Percentiles rank a stretch among this genome's conserved stretches.
These are phyloP conservation scores for Psidium guajava DNA, from an alignment of 345 rosid genomes.

Conservation along the genomic window DNA sequence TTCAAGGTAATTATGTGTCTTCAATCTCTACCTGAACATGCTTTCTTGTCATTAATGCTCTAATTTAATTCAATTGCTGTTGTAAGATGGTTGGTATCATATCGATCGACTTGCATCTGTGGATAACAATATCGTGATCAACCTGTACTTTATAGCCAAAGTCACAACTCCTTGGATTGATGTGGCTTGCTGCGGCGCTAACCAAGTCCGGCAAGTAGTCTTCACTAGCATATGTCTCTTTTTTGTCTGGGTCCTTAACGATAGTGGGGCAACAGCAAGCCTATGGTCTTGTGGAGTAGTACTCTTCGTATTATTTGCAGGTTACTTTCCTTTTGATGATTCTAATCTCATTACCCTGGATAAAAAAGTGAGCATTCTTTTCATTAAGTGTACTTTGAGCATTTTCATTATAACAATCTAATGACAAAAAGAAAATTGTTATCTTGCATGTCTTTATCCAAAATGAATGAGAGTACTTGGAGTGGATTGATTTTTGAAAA, in stretches of 20 bases:
- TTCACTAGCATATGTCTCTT: background rate
- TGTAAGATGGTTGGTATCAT: background rate
- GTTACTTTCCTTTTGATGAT: slow-evolving; percentile 99
- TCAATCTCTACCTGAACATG: background rate
- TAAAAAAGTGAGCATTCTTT: slow-evolving; percentile 66
- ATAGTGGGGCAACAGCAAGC: slow-evolving; percentile 86
- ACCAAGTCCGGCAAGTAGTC: background rate
- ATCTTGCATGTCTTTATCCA: background rate
- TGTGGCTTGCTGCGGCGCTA: background rate
- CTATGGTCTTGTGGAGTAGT: slow-evolving; percentile 98
- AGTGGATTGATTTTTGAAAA: accelerated
- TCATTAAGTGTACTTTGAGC: background rate
- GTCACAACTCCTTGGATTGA: background rate
- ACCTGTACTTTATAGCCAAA: background rate
- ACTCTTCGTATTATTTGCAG: slow-evolving; percentile 90
- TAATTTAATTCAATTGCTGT: background rate
- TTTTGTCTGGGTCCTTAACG: slow-evolving; percentile 71
- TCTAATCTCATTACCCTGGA: slow-evolving; percentile 88
- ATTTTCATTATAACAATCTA: background rate
- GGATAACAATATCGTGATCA: background rate
- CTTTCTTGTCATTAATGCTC: background rate
- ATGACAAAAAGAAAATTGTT: background rate
- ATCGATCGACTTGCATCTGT: background rate
- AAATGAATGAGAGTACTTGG: background rate
- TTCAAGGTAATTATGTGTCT: slow-evolving; percentile 57